Percentiles rank a stretch among this genome's conserved stretches.
Evolutionary conservation across 495 filamentous ascomycete species (phyloP).

Genomic region (Penicillium paxilli): DNA sequence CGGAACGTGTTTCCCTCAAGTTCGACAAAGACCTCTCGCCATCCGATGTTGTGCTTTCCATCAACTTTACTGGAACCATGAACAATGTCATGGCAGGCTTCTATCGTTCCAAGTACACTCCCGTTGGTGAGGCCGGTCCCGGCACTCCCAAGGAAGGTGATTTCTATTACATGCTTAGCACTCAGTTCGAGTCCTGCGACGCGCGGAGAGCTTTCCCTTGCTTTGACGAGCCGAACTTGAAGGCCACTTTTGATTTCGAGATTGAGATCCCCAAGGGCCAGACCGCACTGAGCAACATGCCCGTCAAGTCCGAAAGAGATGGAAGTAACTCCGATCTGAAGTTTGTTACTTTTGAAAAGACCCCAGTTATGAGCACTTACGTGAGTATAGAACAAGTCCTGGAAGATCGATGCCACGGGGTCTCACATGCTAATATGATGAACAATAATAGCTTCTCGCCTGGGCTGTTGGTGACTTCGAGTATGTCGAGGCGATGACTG

Average conservation of each 20-base stretch:
- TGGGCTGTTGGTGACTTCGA: constrained; percentile 98
- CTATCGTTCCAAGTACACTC: constrained; percentile 93
- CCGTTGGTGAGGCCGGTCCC: constrained; percentile 61
- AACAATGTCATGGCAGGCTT: constrained; percentile 97
- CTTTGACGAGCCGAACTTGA: constrained; percentile 97
- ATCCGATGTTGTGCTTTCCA: constrained; percentile 60
- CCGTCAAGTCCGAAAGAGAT: constrained; percentile 65
- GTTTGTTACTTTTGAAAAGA: constrained; percentile 78
- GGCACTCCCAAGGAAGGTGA: constrained; percentile 78
- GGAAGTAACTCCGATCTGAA: constrained; percentile 64
- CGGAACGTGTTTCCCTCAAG: constrained; percentile 72
- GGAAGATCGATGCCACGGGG: no score
- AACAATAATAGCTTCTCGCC: constrained; percentile 64
- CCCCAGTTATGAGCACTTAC: constrained; percentile 96
- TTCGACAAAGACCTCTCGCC: constrained; percentile 66
- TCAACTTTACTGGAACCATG: constrained; percentile 82
- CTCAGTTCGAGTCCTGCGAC: constrained; percentile 96
- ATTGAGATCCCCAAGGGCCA: constrained; percentile 87
- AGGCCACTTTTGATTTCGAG: constrained; percentile 90
- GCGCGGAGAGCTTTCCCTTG: constrained; percentile 93
- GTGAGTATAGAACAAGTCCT: no score
- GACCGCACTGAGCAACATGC: constrained; percentile 93
- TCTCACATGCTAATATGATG: background rate
- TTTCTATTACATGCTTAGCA: constrained; percentile 90
- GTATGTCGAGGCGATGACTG: constrained; percentile 87